Evolutionary conservation across 352 stramenopile genomes (phyloP).

Genomic region (Phytophthora pisi): DNA sequence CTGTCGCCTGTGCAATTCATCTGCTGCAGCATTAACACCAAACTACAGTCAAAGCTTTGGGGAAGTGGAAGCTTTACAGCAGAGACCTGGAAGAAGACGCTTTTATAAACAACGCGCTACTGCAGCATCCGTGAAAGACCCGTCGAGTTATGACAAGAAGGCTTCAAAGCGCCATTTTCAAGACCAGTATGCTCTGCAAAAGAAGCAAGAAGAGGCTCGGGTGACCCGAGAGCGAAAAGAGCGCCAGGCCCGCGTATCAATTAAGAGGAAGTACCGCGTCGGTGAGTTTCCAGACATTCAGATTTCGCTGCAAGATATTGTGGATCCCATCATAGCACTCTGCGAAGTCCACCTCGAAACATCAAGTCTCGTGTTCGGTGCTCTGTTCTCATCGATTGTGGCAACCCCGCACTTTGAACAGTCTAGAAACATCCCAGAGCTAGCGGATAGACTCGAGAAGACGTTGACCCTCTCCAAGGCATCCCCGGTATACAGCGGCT

Average conservation of each 20-base stretch:
- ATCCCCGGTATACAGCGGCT: conserved; percentile 42
- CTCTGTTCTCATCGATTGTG: conserved; percentile 54
- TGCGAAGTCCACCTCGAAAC: conserved; percentile 58
- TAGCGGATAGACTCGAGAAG: conserved; percentile 26
- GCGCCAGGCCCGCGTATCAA: conserved; percentile 58
- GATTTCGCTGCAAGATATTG: conserved; percentile 70
- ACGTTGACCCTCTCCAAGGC: conserved; percentile 32
- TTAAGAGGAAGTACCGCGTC: conserved; percentile 70
- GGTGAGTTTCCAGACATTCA: conserved; percentile 85
- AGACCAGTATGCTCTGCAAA: conserved; percentile 58
- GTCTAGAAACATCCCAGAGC: conserved; percentile 8
- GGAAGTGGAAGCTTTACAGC: conserved; percentile 13
- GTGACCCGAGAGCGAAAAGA: conserved; percentile 52
- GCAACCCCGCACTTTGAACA: conserved; percentile 41
- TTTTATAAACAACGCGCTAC: conserved; percentile 41
- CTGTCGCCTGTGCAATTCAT: neutral
- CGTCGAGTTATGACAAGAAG: conserved; percentile 35
- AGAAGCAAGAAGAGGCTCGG: conserved; percentile 61
- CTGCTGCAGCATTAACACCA: conserved; percentile 12
- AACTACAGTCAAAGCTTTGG: conserved; percentile 13
- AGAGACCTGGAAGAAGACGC: conserved; percentile 14
- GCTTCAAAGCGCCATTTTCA: conserved; percentile 64
- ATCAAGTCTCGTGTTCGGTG: conserved; percentile 48
- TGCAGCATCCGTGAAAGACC: conserved; percentile 8
- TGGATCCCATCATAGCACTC: conserved; percentile 68